Conservation (phyloP, 2,329 filamentous ascomycete species). For the Hirsutella rhossiliensis region DNA sequence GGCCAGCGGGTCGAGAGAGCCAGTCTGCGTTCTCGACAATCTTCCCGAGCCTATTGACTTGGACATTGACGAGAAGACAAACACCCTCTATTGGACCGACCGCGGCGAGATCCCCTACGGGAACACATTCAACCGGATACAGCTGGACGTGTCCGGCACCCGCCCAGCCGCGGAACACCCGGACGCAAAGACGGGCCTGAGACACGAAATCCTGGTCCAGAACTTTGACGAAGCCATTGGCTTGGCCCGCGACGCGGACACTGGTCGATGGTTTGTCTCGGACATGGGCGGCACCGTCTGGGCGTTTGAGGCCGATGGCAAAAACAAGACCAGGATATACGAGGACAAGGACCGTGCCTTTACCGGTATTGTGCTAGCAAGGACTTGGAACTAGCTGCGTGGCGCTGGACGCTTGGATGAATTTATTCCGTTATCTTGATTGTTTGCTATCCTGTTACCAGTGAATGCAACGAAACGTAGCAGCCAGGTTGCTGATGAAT, state of each 20-base stretch:
- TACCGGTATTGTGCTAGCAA: not conserved
- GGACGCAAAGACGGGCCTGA: slow-evolving; percentile 6
- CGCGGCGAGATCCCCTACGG: slow-evolving; percentile 43
- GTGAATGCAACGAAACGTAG: no score
- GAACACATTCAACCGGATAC: slow-evolving; percentile 35
- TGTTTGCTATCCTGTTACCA: no score
- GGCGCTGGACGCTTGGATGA: no score
- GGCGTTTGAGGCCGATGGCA: slow-evolving; percentile 18
- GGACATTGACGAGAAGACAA: slow-evolving; percentile 33
- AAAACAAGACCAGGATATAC: slow-evolving; percentile 10
- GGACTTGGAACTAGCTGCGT: no score
- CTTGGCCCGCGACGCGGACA: slow-evolving; percentile 24
- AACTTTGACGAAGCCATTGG: slow-evolving; percentile 35
- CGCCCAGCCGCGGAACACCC: not conserved
- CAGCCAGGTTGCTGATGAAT: no score
- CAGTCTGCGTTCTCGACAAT: slow-evolving; percentile 27
- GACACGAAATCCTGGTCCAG: slow-evolving; percentile 17
- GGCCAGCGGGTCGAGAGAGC: slow-evolving; percentile 20
- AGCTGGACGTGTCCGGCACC: slow-evolving; percentile 1
- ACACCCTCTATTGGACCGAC: slow-evolving; percentile 47
- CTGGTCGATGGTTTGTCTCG: slow-evolving; percentile 23
- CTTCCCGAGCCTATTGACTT: slow-evolving; percentile 47
- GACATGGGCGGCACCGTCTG: slow-evolving; percentile 28
- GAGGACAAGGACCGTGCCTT: not conserved
- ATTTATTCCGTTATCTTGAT: no score